These are phyloP conservation scores for Amanita thiersii DNA, from an alignment of 768 basidiomycete species.

Conservation along the genomic window DNA sequence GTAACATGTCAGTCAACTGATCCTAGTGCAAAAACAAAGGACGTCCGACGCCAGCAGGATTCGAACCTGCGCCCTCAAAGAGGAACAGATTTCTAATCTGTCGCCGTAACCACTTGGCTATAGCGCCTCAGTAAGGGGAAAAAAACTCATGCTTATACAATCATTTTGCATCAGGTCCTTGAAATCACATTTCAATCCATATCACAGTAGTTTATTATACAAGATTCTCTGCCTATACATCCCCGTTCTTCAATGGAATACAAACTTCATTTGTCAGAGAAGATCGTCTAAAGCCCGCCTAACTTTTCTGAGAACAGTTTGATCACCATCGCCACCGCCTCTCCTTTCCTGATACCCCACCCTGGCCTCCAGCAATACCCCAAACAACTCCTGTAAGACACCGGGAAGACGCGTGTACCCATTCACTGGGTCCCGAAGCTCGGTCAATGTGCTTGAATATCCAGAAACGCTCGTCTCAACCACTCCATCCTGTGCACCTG, in stretches of 20 bases:
- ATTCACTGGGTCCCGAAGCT: constrained; percentile 20
- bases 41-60: constrained; percentile 58
- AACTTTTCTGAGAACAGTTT: constrained; percentile 19
- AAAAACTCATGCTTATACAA: no score
- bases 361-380: constrained; percentile 25
- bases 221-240: no score
- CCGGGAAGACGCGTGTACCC: constrained; percentile 20
- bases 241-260: no score
- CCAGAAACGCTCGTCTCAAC: constrained; percentile 27
- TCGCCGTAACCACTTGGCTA: constrained; percentile 69
- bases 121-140: no score
- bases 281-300: constrained; percentile 18
- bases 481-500: constrained; percentile 7
- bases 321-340: constrained; percentile 15
- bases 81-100: constrained; percentile 59
- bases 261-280: constrained; percentile 14
- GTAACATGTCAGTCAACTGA: no score
- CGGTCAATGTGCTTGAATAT: constrained; percentile 21
- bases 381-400: constrained; percentile 22
- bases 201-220: no score
- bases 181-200: no score
- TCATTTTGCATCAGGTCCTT: no score
- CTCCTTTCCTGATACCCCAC: constrained; percentile 10
- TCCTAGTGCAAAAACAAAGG: no score
- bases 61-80: constrained; percentile 54